Base-by-base conservation (phyloP, 1,284 basidiomycete species). In the Malassezia psittaci region DNA sequence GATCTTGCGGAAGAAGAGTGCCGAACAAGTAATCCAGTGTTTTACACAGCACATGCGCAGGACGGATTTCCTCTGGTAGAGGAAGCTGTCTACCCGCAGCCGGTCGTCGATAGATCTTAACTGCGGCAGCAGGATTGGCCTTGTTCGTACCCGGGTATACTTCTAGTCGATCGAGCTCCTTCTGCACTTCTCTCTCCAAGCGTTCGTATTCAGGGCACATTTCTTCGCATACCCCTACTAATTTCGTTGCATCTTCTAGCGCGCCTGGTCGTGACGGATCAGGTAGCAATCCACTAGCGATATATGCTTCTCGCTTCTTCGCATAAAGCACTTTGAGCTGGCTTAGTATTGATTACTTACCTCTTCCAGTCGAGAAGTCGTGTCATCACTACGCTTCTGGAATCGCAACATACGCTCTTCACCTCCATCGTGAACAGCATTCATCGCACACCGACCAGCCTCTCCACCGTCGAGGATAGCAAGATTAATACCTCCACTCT, bases 131-230 rank as follows among this genome's bases (percentile, higher is more conserved):
- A 60, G 90, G 89, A 67, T 94, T 85, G 13, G 96, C 85, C 18
- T 85, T 80, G 68, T 83, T 75, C 16, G 77, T 71, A 24, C 76
- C 74, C 5, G 69, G 65, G 24, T 60, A 61, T 40, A 82, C 81
- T 79, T 96, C 93, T 79, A 86, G 86, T 59, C 84, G 83, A 66
- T 88, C 85, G 1, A 96, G 80, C 67, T 90, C 88, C 69, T 88
- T 87, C 68, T 93, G 88, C 56, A 85, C 82, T 75, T 96, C 89
- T 43, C 93, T 81, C 66, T 90, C 82, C 73, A 93, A 90, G 18
- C 86, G 80, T 76, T 98, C 93, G 67, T 88, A 93, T 48, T 86
- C 84, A 5, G 90, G 88, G 74, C 93, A 96, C 90, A 96, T 96
- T 61, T 87, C 85, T 76, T 80, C 78, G 70, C 93, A 96, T 1